Conservation (phyloP, 2,329 filamentous ascomycete genomes). For the Fusarium clavum region DNA sequence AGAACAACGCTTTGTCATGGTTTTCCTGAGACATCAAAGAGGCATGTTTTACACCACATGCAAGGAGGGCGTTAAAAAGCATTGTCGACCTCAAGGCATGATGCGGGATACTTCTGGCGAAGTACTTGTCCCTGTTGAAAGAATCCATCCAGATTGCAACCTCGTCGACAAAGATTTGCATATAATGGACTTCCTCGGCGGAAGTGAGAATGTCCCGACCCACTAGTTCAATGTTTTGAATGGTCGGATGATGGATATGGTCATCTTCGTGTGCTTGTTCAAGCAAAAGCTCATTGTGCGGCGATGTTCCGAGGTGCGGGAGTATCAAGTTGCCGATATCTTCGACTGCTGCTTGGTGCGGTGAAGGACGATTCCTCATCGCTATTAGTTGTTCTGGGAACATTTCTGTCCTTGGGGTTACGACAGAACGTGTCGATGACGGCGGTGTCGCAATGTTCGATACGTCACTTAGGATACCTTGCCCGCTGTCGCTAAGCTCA, state of each 20-base stretch:
- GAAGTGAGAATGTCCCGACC: slow-evolving; percentile 74
- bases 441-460: slow-evolving; percentile 44
- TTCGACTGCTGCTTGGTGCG: slow-evolving; percentile 50
- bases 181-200: slow-evolving; percentile 84
- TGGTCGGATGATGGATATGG: slow-evolving; percentile 1
- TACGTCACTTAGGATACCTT: slow-evolving; percentile 31
- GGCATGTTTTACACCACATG: slow-evolving; percentile 87
- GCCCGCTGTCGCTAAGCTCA: slow-evolving; percentile 8
- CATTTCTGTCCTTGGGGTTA: slow-evolving; percentile 23
- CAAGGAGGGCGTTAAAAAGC: slow-evolving; percentile 88
- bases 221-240: slow-evolving; percentile 21
- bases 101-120: slow-evolving; percentile 85
- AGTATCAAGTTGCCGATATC: slow-evolving; percentile 56
- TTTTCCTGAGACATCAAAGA: slow-evolving; percentile 77
- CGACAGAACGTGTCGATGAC: slow-evolving; percentile 36
- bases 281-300: neutral
- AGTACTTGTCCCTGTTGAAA: slow-evolving; percentile 87
- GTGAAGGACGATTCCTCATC: slow-evolving; percentile 17
- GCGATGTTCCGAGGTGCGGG: slow-evolving; percentile 48
- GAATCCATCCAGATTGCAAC: slow-evolving; percentile 96
- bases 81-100: slow-evolving; percentile 85
- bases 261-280: slow-evolving; percentile 17
- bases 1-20: slow-evolving; percentile 81
- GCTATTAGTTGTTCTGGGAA: slow-evolving; percentile 29
- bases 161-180: slow-evolving; percentile 92